These are phyloP conservation scores for Apophysomyces trapeziformis DNA, from an alignment of 371 early-diverging fungal genomes.

Conservation along the genomic window DNA sequence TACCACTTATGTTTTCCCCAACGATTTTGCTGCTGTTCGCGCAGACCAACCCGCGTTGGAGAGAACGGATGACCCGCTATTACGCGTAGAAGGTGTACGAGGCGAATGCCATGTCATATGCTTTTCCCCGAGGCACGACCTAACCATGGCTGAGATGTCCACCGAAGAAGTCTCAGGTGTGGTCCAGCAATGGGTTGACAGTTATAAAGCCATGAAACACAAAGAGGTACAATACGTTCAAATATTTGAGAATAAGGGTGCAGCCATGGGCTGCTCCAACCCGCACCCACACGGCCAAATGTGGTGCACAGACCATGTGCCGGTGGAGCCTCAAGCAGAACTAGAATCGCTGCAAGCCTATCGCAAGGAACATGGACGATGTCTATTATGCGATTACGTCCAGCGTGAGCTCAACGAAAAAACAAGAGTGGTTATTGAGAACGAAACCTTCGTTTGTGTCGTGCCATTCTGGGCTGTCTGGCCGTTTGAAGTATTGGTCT, in stretches of 20 bases:
- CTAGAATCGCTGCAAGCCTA: slow-evolving; percentile 64
- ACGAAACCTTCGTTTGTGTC: slow-evolving; percentile 77
- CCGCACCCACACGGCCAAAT: slow-evolving; percentile 93
- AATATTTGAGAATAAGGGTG: slow-evolving; percentile 97
- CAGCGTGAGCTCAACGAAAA: slow-evolving; percentile 64
- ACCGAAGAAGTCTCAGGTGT: slow-evolving; percentile 64
- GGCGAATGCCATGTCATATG: slow-evolving; percentile 91
- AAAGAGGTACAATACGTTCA: slow-evolving; percentile 78
- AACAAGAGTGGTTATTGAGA: slow-evolving; percentile 78
- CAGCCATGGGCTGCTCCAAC: slow-evolving; percentile 94
- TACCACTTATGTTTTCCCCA: slow-evolving; percentile 79
- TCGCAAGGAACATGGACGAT: slow-evolving; percentile 46
- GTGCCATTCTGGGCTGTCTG: slow-evolving; percentile 97
- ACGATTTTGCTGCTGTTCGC: slow-evolving; percentile 92
- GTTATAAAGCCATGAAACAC: slow-evolving; percentile 53
- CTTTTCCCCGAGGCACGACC: slow-evolving; percentile 87
- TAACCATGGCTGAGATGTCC: slow-evolving; percentile 87
- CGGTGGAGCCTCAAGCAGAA: slow-evolving; percentile 79
- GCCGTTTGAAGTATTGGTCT: slow-evolving; percentile 93
- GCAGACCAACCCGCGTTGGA: slow-evolving; percentile 59
- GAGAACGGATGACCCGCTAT: slow-evolving; percentile 43
- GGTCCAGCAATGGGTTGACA: slow-evolving; percentile 76
- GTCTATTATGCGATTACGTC: slow-evolving; percentile 84
- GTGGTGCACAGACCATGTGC: slow-evolving; percentile 88
- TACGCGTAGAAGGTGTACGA: slow-evolving; percentile 70